A percentile compares a stretch with the other conserved stretches of the same genome.
phyloP scores from a whole-genome alignment of 202 grass and related monocot species.

The Saccharum hybrid region DNA sequence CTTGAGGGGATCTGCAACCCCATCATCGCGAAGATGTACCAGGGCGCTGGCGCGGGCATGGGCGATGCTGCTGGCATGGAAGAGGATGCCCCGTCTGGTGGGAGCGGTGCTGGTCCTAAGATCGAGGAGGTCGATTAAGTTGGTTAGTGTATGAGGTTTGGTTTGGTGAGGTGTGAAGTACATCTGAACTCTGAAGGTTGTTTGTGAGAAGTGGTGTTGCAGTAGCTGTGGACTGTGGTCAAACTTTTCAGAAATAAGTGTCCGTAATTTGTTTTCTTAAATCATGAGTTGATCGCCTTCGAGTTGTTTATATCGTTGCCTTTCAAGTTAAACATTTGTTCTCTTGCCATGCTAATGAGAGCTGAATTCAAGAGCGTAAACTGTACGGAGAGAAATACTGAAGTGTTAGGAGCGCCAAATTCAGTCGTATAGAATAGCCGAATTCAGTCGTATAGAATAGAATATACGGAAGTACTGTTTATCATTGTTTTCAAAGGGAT shows the following conservation, averaged over 20 bases:
- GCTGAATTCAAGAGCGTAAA: too few species aligned
- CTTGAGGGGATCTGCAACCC: conserved; percentile 86
- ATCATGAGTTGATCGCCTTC: neutral
- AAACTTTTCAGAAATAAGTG: neutral
- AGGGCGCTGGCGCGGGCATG: conserved; percentile 59
- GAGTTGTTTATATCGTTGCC: neutral
- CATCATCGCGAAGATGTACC: conserved; percentile 95
- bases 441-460: too few species aligned
- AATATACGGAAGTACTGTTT: too few species aligned
- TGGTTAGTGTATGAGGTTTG: too few species aligned
- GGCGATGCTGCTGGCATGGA: conserved; percentile 59
- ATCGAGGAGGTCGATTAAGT: conserved; percentile 82
- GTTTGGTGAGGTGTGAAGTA: neutral
- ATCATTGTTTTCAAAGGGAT: too few species aligned
- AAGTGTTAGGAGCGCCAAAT: too few species aligned
- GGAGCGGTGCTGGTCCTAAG: conserved; percentile 71
- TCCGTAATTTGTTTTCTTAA: neutral
- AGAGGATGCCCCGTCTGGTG: conserved; percentile 39
- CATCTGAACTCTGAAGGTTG: neutral
- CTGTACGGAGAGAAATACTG: too few species aligned
- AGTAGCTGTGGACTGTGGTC: neutral
- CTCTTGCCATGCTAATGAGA: too few species aligned
- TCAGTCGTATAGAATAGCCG: too few species aligned
- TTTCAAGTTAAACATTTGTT: too few species aligned
- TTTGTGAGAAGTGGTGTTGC: neutral